A percentile compares a stretch with the other conserved stretches of the same genome.
Conservation (phyloP, 2,329 filamentous ascomycete species). For the Microsporum ferrugineum region DNA sequence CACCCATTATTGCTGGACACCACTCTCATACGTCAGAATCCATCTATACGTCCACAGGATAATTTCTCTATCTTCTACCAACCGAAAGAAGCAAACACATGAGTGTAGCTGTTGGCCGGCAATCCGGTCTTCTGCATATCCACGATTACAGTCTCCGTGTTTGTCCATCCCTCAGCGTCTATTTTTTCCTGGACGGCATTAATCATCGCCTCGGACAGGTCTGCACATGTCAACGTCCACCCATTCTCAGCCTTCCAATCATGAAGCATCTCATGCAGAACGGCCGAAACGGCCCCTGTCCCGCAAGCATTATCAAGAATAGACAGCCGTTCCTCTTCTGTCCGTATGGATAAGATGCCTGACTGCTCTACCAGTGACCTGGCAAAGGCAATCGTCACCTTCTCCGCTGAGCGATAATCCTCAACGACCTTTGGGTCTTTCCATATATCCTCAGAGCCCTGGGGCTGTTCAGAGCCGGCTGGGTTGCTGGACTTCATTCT, state of each 20-base stretch:
- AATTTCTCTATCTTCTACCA: neutral
- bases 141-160: neutral
- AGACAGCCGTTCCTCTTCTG: neutral
- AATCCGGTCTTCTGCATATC: slow-evolving; percentile 6
- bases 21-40: neutral
- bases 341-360: slow-evolving; percentile 3
- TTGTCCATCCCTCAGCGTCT: slow-evolving; percentile 4
- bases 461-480: neutral
- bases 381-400: slow-evolving; percentile 7
- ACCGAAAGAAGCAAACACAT: slow-evolving; percentile 9
- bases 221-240: slow-evolving; percentile 8
- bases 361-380: slow-evolving; percentile 7
- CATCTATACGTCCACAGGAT: no score
- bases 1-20: slow-evolving; percentile 5
- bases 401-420: slow-evolving; percentile 9
- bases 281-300: slow-evolving; percentile 5
- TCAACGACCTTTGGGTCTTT: slow-evolving; percentile 8
- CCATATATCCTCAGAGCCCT: slow-evolving; percentile 5
- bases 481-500: neutral
- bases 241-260: neutral
- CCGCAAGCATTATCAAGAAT: slow-evolving; percentile 9
- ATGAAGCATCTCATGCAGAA: slow-evolving; percentile 7
- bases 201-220: slow-evolving; percentile 9
- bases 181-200: slow-evolving; percentile 6
- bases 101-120: neutral